phyloP scores from a whole-genome alignment of 2,329 filamentous ascomycete genomes.

The Chalaropsis ovoidea region DNA sequence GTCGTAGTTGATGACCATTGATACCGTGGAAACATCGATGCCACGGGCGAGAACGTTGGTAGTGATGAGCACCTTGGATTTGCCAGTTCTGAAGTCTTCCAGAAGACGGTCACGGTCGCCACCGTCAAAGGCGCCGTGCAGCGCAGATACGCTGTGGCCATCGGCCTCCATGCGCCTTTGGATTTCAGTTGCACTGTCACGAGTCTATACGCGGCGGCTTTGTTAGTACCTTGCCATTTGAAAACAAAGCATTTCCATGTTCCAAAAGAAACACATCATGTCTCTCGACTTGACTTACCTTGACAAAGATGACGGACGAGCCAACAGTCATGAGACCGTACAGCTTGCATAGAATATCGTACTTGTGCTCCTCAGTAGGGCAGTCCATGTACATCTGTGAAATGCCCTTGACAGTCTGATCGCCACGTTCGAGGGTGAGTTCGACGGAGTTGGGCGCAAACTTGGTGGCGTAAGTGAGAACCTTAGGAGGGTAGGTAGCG shows the following conservation, averaged over 20 bases:
- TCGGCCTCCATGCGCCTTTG: conserved; percentile 76
- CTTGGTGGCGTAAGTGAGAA: conserved; percentile 69
- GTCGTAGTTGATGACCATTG: conserved; percentile 97
- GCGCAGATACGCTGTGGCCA: conserved; percentile 80
- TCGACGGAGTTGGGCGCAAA: conserved; percentile 82
- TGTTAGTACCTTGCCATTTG: conserved; percentile 7
- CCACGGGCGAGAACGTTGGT: conserved; percentile 94
- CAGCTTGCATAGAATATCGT: conserved; percentile 76
- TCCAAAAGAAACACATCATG: background rate
- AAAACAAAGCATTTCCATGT: background rate
- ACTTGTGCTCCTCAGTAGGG: conserved; percentile 70
- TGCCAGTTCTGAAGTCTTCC: conserved; percentile 72
- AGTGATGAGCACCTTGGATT: conserved; percentile 91
- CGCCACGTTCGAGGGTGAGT: conserved; percentile 77
- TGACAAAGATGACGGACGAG: conserved; percentile 96
- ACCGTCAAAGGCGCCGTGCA: conserved; percentile 83
- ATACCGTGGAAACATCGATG: conserved; percentile 84
- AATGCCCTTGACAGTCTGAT: conserved; percentile 92
- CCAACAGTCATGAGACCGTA: conserved; percentile 95
- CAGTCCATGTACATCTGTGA: conserved; percentile 98
- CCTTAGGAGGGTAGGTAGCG: conserved; percentile 79
- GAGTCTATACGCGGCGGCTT: conserved; percentile 46
- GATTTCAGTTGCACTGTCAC: conserved; percentile 75
- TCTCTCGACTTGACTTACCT: conserved; percentile 43
- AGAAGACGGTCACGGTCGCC: conserved; percentile 72